Evolutionary conservation across 208 protist genomes (phyloP).

Genomic region (Perkinsela sp.): DNA sequence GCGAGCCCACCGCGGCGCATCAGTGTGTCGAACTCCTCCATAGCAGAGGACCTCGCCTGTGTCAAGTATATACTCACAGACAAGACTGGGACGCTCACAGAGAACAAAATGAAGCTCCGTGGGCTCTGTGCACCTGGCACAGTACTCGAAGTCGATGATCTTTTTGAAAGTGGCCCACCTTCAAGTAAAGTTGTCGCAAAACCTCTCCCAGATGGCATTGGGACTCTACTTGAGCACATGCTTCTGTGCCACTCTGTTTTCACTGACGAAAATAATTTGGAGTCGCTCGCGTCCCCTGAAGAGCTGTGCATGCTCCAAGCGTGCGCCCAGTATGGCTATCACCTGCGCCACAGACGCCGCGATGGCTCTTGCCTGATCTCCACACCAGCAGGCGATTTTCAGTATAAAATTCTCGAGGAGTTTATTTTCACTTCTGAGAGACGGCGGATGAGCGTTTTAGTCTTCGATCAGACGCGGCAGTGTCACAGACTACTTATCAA

Average conservation of each 20-base stretch:
- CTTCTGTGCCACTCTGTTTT: slow-evolving; percentile 66
- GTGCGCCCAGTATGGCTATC: slow-evolving; percentile 19
- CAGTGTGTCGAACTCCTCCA: slow-evolving; percentile 50
- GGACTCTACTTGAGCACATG: background rate
- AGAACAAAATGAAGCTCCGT: slow-evolving; percentile 70
- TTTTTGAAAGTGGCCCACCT: background rate
- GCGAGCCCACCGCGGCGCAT: slow-evolving; percentile 6
- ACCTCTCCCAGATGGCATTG: background rate
- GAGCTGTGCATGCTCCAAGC: slow-evolving; percentile 67
- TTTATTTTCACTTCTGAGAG: slow-evolving; percentile 55
- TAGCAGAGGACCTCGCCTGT: slow-evolving; percentile 74
- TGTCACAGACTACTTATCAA: slow-evolving; percentile 31
- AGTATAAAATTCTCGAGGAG: slow-evolving; percentile 31
- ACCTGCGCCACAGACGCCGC: background rate
- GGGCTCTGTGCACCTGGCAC: background rate
- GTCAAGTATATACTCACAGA: slow-evolving; percentile 73
- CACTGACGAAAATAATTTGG: slow-evolving; percentile 8
- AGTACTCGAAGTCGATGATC: slow-evolving; percentile 9
- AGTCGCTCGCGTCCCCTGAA: slow-evolving; percentile 69
- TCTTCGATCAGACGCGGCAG: slow-evolving; percentile 11
- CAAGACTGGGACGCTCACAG: slow-evolving; percentile 79
- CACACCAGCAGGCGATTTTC: slow-evolving; percentile 4
- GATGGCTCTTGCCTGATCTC: slow-evolving; percentile 6
- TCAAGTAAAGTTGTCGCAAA: background rate
- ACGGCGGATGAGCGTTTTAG: slow-evolving; percentile 53